Evolutionary conservation across 192 early-diverging fungal species (phyloP), one percentile per base, ranked within the genome.

Genomic region (Podila clonocystis): DNA sequence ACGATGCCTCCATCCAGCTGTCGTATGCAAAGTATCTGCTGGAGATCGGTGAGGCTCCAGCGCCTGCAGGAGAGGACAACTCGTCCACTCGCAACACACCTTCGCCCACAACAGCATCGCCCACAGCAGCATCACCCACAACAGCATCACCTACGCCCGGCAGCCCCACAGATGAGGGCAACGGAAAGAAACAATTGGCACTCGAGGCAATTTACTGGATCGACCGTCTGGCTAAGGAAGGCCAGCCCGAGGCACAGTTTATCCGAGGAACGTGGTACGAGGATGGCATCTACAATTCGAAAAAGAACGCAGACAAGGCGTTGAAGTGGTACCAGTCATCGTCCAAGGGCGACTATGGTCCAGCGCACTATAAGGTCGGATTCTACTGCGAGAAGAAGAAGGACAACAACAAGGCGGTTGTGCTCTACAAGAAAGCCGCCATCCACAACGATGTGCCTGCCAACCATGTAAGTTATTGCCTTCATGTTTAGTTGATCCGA

Each of bases 1-100:
- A 91, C 70, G 91, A 95, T 79, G 82, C 87, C 26, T 82, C 88
- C 28, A 89, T 90, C 50, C 93, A 95, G 86, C 61, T 93, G 58
- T 90, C 91, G 45, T 95, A 91, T 83, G 91, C 91, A 50, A 90
- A 91, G 80, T 95, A 92, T 71, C 79, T 95, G 50, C 67, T 95
- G 31, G 85, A 93, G 82, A 89, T 92, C 55, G 88, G 90, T 36
- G 76, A 79, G 5, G 28, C 58, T 59, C 30, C 38, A 8, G 28
- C 48, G 26, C 30, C 59, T 9, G 11, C 62, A 45, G 28, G 33
- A n/a, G 11, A 31, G 31, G 20, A 63, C 22, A 63, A 22, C 62
- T 11, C 20, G 5, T 8, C 33, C 34, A 1, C 30, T 36, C 28
- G 33, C 62, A 63, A n/a, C 62, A 33, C 62, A 2, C 31, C 62